Evolutionary conservation across 305 asterid genomes (phyloP).

Genomic region (Fraxinus ornus): DNA sequence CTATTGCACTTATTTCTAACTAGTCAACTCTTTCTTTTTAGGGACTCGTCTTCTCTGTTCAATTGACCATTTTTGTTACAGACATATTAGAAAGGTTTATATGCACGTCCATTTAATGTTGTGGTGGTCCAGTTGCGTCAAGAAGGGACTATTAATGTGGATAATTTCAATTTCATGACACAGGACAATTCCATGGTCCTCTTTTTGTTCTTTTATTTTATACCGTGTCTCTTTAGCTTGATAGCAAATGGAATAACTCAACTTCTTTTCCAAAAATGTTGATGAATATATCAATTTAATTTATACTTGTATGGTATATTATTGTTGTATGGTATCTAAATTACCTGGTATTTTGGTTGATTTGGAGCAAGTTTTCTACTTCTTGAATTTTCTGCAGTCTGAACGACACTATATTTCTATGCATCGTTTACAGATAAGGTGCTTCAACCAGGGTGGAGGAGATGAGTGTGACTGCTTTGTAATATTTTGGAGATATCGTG

Average conservation of each 20-base stretch:
- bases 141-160: background rate
- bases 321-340: background rate
- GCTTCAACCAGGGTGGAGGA: constrained; percentile 87
- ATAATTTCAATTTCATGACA: background rate
- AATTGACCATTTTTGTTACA: background rate
- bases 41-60: background rate
- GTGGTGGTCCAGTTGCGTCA: background rate
- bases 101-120: background rate
- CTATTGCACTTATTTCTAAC: background rate
- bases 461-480: constrained; percentile 47
- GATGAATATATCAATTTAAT: background rate
- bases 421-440: constrained; percentile 57
- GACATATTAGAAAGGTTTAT: background rate
- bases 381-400: background rate
- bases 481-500: constrained; percentile 21
- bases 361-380: background rate
- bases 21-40: background rate
- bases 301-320: background rate
- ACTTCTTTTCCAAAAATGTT: background rate
- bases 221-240: background rate
- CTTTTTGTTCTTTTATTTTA: background rate
- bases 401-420: background rate
- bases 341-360: background rate
- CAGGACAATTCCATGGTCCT: background rate
- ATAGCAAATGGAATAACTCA: background rate